Evolutionary conservation across 441 rosid species (phyloP).

Genomic region (Populus hybrid): DNA sequence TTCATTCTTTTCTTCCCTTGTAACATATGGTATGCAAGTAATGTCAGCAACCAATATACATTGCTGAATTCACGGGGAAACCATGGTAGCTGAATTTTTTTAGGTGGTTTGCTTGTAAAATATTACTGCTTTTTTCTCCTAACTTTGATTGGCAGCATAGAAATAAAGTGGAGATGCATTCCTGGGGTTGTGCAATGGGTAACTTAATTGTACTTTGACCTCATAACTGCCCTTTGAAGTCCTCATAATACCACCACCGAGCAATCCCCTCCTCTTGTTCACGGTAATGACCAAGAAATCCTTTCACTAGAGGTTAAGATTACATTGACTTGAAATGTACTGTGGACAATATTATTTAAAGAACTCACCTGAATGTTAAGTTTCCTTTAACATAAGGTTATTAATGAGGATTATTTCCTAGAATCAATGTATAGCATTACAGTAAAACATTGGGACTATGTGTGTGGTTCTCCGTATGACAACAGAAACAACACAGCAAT

Average conservation of each 20-base stretch:
- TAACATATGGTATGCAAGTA: not conserved
- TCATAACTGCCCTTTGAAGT: not conserved
- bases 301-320: not conserved
- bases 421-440: not conserved
- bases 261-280: not conserved
- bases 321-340: not conserved
- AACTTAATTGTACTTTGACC: constrained; percentile 1
- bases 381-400: not conserved
- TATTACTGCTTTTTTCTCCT: not conserved
- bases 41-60: not conserved
- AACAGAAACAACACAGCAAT: not conserved
- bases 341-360: not conserved
- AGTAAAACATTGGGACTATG: not conserved
- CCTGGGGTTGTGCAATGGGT: not conserved
- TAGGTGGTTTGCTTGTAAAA: not conserved
- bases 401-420: not conserved
- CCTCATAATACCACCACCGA: not conserved
- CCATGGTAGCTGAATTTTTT: not conserved
- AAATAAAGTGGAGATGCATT: not conserved
- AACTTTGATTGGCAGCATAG: not conserved
- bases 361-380: not conserved
- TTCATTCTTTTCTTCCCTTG: not conserved
- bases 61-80: not conserved
- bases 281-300: not conserved
- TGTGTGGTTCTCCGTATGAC: not conserved